phyloP scores from a whole-genome alignment of 768 basidiomycete species.

The Rhodocollybia butyracea region DNA sequence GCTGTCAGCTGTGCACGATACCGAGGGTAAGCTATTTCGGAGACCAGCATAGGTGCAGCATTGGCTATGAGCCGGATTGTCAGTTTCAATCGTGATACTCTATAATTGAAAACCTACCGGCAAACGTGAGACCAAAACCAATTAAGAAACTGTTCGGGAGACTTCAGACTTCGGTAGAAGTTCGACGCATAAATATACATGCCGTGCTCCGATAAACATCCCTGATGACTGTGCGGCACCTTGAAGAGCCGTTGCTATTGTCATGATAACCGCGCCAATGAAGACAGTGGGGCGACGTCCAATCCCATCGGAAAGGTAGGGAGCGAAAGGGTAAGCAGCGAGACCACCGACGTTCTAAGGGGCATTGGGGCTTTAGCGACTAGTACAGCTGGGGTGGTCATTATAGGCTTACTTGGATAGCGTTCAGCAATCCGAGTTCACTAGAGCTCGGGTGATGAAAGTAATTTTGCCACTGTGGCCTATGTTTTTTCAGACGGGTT shows the following conservation, averaged over 20 bases:
- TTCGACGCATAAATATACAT: not conserved
- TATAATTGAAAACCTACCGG: slow-evolving; percentile 28
- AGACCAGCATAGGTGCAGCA: slow-evolving; percentile 45
- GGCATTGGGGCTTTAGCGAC: not conserved
- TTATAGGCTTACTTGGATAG: slow-evolving; percentile 33
- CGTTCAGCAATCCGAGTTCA: slow-evolving; percentile 45
- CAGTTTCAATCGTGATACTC: slow-evolving; percentile 6
- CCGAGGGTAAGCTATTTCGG: slow-evolving; percentile 48
- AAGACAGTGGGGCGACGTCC: slow-evolving; percentile 42
- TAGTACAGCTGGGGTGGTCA: not conserved
- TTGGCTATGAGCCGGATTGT: slow-evolving; percentile 23
- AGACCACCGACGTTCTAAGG: slow-evolving; percentile 43
- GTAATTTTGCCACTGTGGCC: slow-evolving; percentile 40
- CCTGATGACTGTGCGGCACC: slow-evolving; percentile 27
- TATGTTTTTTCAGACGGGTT: slow-evolving; percentile 31
- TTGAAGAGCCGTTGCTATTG: slow-evolving; percentile 41
- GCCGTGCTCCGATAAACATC: slow-evolving; percentile 41
- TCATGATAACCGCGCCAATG: slow-evolving; percentile 43
- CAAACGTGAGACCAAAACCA: slow-evolving; percentile 43
- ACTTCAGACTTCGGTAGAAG: not conserved
- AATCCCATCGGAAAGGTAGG: slow-evolving; percentile 39
- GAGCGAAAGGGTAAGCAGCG: slow-evolving; percentile 47
- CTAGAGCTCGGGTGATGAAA: slow-evolving; percentile 41
- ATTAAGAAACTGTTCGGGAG: slow-evolving; percentile 20
- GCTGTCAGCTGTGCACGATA: slow-evolving; percentile 33